Conservation (phyloP, 371 early-diverging fungal genomes). For the Rhizopus stolonifer region DNA sequence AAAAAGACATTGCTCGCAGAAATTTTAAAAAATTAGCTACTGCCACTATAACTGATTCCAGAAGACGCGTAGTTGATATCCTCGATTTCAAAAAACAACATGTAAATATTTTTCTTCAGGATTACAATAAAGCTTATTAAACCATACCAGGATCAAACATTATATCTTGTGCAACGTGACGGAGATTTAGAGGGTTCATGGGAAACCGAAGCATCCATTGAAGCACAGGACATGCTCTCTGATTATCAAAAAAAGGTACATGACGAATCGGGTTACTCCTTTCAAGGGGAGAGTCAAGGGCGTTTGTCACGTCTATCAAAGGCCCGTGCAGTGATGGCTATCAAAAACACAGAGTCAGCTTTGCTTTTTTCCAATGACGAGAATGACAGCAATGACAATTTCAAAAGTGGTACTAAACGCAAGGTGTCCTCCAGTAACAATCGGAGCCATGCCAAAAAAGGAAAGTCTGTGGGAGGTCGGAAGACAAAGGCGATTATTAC, state of each 20-base stretch:
- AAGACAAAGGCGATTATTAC: conserved; percentile 16
- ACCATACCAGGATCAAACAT: conserved; percentile 2
- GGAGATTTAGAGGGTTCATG: background rate
- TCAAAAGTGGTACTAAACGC: conserved; percentile 5
- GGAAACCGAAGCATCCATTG: conserved; percentile 13
- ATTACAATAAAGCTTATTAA: background rate
- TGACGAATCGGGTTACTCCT: conserved; percentile 18
- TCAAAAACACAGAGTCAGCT: conserved; percentile 9
- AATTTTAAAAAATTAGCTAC: background rate
- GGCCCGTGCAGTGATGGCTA: conserved; percentile 32
- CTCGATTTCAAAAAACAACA: conserved; percentile 8
- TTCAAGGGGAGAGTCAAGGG: background rate
- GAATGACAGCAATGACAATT: conserved; percentile 6
- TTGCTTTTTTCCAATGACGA: conserved; percentile 1
- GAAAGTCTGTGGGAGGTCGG: conserved; percentile 6
- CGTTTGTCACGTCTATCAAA: conserved; percentile 28
- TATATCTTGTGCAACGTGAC: conserved; percentile 17
- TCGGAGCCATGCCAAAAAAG: background rate
- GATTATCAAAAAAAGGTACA: conserved; percentile 13
- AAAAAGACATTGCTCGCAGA: background rate
- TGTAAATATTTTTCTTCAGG: conserved; percentile 1
- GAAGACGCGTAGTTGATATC: background rate
- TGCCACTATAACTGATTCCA: background rate
- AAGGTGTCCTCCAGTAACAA: background rate
- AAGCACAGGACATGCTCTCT: background rate